Evolutionary conservation across 2,329 filamentous ascomycete species (phyloP).

Genomic region (Diatrype stigma): DNA sequence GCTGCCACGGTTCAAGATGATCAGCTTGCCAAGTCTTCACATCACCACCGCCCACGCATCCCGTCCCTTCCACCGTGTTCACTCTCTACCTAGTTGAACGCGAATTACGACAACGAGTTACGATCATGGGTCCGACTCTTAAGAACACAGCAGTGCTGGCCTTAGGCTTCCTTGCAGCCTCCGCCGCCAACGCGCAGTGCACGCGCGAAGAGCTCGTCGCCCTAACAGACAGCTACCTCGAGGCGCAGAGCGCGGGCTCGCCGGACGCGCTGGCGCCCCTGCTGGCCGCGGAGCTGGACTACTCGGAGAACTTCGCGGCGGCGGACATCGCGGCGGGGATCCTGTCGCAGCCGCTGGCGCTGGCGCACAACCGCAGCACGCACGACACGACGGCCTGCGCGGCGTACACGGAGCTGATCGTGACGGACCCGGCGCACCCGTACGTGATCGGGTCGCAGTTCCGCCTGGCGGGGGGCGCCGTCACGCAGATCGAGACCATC

Average conservation of each 20-base stretch:
- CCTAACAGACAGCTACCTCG: slow-evolving; percentile 21
- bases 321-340: slow-evolving; percentile 26
- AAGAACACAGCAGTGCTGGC: slow-evolving; percentile 3
- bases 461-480: slow-evolving; percentile 20
- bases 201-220: slow-evolving; percentile 20
- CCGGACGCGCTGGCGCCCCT: slow-evolving; percentile 13
- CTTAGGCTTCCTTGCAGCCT: slow-evolving; percentile 15
- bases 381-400: slow-evolving; percentile 33
- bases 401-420: slow-evolving; percentile 33
- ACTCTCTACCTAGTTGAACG: neutral
- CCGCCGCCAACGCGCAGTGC: slow-evolving; percentile 17
- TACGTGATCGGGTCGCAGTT: slow-evolving; percentile 36
- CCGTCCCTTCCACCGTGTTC: neutral
- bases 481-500: slow-evolving; percentile 28
- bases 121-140: neutral
- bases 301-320: slow-evolving; percentile 31
- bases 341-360: slow-evolving; percentile 26
- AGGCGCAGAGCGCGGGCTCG: slow-evolving; percentile 20
- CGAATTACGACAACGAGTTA: no score
- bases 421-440: slow-evolving; percentile 27
- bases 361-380: slow-evolving; percentile 33
- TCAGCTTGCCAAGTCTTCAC: neutral
- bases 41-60: neutral
- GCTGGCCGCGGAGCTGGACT: slow-evolving; percentile 16
- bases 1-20: neutral